Evolutionary conservation across 176 grass and related monocot genomes (phyloP).

Genomic region (Bromus sterilis): DNA sequence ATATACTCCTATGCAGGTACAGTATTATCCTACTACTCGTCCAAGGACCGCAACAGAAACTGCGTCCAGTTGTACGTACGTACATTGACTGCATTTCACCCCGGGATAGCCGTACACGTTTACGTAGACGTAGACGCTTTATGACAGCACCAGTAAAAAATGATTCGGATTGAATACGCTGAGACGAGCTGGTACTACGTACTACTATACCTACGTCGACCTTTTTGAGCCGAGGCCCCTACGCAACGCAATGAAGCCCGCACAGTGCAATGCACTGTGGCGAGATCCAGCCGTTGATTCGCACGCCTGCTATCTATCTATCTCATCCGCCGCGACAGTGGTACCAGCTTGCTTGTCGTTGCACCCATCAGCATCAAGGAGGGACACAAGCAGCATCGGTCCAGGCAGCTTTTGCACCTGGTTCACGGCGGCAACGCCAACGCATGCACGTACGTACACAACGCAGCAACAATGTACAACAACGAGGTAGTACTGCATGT

Average conservation of each 20-base stretch:
- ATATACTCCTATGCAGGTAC: no score
- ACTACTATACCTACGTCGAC: background rate
- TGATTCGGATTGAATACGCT: background rate
- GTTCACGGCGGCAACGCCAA: background rate
- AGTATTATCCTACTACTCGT: background rate
- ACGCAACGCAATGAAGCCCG: constrained; percentile 7
- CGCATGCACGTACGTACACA: background rate
- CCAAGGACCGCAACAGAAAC: background rate
- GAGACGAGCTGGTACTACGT: background rate
- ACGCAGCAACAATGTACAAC: background rate
- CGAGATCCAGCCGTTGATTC: constrained; percentile 19
- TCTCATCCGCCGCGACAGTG: background rate
- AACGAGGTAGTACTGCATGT: background rate
- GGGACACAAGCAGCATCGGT: background rate
- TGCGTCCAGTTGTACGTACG: no score
- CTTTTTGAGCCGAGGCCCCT: background rate
- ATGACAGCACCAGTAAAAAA: background rate
- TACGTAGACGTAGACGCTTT: background rate
- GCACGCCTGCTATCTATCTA: background rate
- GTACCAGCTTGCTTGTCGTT: background rate
- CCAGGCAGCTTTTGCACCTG: background rate
- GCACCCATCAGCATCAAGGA: background rate
- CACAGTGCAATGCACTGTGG: background rate
- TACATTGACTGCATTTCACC: no score
- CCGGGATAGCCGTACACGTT: no score